Percentiles rank a stretch among this genome's conserved stretches.
phyloP scores from a whole-genome alignment of 148 eudicot genomes.

The Suaeda aralocaspica region DNA sequence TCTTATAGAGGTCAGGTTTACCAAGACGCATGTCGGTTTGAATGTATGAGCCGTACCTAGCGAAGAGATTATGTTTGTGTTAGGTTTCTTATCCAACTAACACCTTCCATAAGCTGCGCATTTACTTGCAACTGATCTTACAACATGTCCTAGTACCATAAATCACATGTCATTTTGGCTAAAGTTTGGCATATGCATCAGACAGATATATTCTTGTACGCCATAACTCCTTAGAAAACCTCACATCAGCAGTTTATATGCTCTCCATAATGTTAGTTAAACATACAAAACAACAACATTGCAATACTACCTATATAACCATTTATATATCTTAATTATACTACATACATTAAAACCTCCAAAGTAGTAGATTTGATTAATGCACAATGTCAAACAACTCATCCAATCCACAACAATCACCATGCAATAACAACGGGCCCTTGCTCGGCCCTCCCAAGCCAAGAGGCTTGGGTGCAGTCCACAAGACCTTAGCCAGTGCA shows the following conservation, averaged over 20 bases:
- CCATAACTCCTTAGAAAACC: slow-evolving; percentile 23
- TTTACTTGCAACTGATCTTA: neutral
- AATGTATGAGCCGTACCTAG: neutral
- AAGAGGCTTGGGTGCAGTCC: neutral
- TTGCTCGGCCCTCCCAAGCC: slow-evolving; percentile 11
- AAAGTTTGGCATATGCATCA: slow-evolving; percentile 10
- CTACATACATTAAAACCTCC: neutral
- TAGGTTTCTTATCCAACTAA: neutral
- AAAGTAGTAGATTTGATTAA: neutral
- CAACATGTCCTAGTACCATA: slow-evolving; percentile 3
- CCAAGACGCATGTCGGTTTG: too few species aligned
- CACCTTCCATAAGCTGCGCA: neutral
- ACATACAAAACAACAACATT: neutral
- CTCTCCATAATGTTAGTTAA: slow-evolving; percentile 16
- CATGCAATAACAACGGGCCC: slow-evolving; percentile 1
- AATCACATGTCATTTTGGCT: slow-evolving; percentile 22
- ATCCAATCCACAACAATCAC: neutral
- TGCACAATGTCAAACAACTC: neutral
- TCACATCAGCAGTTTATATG: slow-evolving; percentile 23
- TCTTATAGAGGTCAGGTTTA: too few species aligned
- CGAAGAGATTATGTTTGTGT: neutral
- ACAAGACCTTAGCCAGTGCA: slow-evolving; percentile 39
- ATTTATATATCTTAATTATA: neutral
- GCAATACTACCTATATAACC: neutral
- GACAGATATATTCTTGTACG: slow-evolving; percentile 15